Percentiles rank a stretch among this genome's conserved stretches.
Conservation (phyloP, 352 stramenopile species). For the Paralagenidium karlingii region DNA sequence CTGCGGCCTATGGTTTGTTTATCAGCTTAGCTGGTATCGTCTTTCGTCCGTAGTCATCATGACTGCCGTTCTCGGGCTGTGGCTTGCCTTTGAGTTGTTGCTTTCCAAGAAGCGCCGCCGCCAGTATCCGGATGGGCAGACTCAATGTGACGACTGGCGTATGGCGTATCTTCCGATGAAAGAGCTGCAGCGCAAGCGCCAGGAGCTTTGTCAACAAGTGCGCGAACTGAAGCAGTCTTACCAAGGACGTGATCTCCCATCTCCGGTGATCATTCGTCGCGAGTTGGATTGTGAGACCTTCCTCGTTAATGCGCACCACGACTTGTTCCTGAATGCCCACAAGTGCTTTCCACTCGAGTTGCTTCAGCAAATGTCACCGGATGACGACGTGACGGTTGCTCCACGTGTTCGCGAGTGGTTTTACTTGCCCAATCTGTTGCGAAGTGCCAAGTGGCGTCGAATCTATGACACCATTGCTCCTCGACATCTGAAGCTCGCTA, state of each 20-base stretch:
- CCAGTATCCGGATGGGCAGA: no score
- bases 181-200: conserved; percentile 37
- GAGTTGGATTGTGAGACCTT: conserved; percentile 37
- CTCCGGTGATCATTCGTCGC: conserved; percentile 30
- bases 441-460: conserved; percentile 46
- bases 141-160: no score
- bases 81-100: no score
- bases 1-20: no score
- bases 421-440: conserved; percentile 63
- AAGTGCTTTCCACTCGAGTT: conserved; percentile 50
- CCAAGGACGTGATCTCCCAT: conserved; percentile 44
- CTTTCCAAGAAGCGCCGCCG: no score
- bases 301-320: conserved; percentile 58
- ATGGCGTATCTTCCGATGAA: no score
- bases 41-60: no score
- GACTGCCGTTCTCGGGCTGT: no score
- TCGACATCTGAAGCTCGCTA: conserved; percentile 31
- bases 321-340: conserved; percentile 76
- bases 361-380: conserved; percentile 21
- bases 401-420: conserved; percentile 32
- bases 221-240: conserved; percentile 56
- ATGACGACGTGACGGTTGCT: conserved; percentile 21
- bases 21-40: no score
- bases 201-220: conserved; percentile 40
- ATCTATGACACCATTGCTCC: conserved; percentile 59